phyloP scores from a whole-genome alignment of 352 stramenopile species.

The Pythium angustatum region DNA sequence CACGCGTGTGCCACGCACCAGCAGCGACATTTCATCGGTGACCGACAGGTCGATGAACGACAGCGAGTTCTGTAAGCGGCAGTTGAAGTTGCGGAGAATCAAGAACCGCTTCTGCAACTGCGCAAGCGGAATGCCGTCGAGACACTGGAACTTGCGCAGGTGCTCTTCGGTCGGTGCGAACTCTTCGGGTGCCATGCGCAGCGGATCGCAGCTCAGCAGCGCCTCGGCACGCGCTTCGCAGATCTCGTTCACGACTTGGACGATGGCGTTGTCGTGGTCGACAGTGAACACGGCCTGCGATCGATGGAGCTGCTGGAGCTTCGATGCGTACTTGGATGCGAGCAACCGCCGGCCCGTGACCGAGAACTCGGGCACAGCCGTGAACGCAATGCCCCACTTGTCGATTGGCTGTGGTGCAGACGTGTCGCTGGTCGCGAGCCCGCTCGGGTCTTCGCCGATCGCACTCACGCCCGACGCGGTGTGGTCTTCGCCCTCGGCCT shows the following conservation, averaged over 20 bases:
- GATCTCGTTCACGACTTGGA: slow-evolving; percentile 83
- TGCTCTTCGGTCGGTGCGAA: slow-evolving; percentile 74
- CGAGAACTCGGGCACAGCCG: slow-evolving; percentile 82
- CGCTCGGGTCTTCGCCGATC: slow-evolving; percentile 3
- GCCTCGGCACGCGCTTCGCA: slow-evolving; percentile 78
- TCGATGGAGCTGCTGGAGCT: slow-evolving; percentile 59
- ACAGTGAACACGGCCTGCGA: slow-evolving; percentile 69
- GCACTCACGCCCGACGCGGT: background rate
- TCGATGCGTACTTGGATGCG: slow-evolving; percentile 66
- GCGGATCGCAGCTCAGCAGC: slow-evolving; percentile 72
- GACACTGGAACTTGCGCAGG: slow-evolving; percentile 46
- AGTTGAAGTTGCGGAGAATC: slow-evolving; percentile 88
- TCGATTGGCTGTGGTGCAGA: slow-evolving; percentile 38
- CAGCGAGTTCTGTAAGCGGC: slow-evolving; percentile 79
- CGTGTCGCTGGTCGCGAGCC: background rate
- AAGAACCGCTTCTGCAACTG: slow-evolving; percentile 79
- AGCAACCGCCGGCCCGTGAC: slow-evolving; percentile 73
- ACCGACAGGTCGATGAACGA: slow-evolving; percentile 86
- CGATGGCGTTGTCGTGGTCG: slow-evolving; percentile 72
- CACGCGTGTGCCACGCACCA: slow-evolving; percentile 55
- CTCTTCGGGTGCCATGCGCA: slow-evolving; percentile 84
- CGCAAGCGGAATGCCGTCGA: slow-evolving; percentile 49
- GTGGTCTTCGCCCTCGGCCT: slow-evolving; percentile 8
- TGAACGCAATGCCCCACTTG: slow-evolving; percentile 89
- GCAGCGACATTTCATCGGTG: slow-evolving; percentile 53